Evolutionary conservation across 1,284 basidiomycete genomes (phyloP).

Genomic region (Melampsora larici-populina): DNA sequence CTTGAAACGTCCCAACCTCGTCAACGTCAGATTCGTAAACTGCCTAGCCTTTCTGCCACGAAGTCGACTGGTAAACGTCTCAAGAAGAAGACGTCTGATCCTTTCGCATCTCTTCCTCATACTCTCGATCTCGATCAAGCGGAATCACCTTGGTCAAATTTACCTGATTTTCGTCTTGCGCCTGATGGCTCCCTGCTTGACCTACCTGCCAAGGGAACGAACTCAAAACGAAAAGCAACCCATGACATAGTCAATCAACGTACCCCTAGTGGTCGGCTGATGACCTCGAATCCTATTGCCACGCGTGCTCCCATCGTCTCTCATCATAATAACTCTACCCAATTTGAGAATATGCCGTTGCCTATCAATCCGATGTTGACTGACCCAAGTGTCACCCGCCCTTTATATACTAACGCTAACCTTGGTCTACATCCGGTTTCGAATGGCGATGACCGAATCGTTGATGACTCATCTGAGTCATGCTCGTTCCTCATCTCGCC

Average conservation of each 20-base stretch:
- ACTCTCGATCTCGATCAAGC: not conserved
- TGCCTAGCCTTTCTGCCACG: conserved; percentile 34
- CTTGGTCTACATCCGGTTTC: too few species aligned
- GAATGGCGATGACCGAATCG: too few species aligned
- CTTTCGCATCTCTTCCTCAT: not conserved
- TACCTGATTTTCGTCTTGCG: not conserved
- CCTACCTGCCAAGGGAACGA: not conserved
- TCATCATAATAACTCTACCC: not conserved
- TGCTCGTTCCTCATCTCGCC: too few species aligned
- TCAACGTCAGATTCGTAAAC: conserved; percentile 30
- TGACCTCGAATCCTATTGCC: conserved; percentile 12
- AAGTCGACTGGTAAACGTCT: conserved; percentile 45
- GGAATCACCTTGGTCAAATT: not conserved
- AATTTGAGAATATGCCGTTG: not conserved
- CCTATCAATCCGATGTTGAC: not conserved
- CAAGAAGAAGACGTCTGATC: conserved; percentile 49
- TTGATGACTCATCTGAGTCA: too few species aligned
- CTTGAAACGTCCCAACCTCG: conserved; percentile 17
- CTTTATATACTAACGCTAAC: not conserved
- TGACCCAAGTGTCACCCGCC: not conserved
- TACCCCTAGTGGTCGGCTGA: conserved; percentile 11
- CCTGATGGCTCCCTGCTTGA: not conserved
- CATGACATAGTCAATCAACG: conserved; percentile 25
- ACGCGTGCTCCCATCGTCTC: not conserved
- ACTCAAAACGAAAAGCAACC: conserved; percentile 36